These are phyloP conservation scores for Wickerhamiella kurtzmanii DNA, from an alignment of 805 yeast species.

Conservation along the genomic window DNA sequence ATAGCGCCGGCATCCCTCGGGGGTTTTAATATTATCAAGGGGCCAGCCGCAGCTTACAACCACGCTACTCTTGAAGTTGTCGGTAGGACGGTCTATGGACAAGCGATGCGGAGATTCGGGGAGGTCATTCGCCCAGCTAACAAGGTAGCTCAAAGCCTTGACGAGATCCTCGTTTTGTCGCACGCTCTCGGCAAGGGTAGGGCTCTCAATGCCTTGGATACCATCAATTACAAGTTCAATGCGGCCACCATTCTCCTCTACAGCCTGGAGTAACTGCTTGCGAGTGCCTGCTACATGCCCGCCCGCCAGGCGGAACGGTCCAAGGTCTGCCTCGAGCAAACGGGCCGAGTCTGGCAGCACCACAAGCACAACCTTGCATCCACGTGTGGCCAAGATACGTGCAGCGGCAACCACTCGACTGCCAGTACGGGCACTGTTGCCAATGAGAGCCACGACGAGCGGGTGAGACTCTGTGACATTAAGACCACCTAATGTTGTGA, in stretches of 20 bases:
- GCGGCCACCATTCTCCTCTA: constrained; percentile 46
- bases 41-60: constrained; percentile 1
- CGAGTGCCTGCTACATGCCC: constrained; percentile 40
- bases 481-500: constrained; percentile 41
- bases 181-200: constrained; percentile 39
- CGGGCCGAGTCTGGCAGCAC: constrained; percentile 16
- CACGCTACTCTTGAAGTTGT: constrained; percentile 22
- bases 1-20: constrained; percentile 27
- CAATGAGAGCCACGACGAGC: constrained; percentile 48
- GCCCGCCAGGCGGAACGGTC: constrained; percentile 45
- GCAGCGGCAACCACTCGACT: constrained; percentile 66
- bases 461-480: not conserved
- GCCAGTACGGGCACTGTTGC: constrained; percentile 50
- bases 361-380: constrained; percentile 51
- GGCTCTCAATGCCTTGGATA: constrained; percentile 69
- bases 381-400: constrained; percentile 62
- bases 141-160: constrained; percentile 28
- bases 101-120: constrained; percentile 33
- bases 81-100: constrained; percentile 72
- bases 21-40: constrained; percentile 6
- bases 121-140: constrained; percentile 49
- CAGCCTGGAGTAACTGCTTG: constrained; percentile 13
- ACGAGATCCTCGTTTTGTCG: constrained; percentile 25
- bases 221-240: constrained; percentile 69
- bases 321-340: constrained; percentile 38